Base-by-base conservation (phyloP, 2,329 filamentous ascomycete species). In the Pyrenochaeta sp. region DNA sequence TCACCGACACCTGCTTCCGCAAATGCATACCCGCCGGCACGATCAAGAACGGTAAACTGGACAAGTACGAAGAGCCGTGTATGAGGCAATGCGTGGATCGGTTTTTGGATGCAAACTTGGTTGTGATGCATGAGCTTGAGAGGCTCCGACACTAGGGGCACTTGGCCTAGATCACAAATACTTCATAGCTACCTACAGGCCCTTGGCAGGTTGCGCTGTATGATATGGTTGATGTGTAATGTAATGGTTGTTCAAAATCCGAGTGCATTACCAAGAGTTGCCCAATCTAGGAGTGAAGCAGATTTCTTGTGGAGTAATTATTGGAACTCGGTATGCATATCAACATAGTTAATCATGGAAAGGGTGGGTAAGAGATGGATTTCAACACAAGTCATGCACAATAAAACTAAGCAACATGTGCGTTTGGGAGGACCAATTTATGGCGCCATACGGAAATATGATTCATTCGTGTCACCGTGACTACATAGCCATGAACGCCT, bases 51-150 rank as follows among this genome's bases (percentile, higher is more conserved):
- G 82, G 84, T 19, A 83, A 84, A 62, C 78, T 99, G 57, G 90
- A 95, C 58, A 82, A 81, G 63, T 77, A 74, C 50, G 94, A 99
- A 77, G 87, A 94, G 76, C 75, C 79, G 7, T 99, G 94, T 72
- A 82, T 96, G 70, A 80, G 86, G 71, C 96, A 96, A 78, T 99
- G 94, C 67, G 91, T 97, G 43, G 89, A 96, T 64, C 82, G 94
- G 43, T 97, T 95, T 75, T 81, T 97, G 76, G 94, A 99, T 73
- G 83, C 91, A 52, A 94, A 93, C 74, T 75, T 89, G 55, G 78
- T 90, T 39, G 88, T 96, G n/a, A 77, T 96, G 72, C 87, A 86
- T 78, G 88, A 96, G 69, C 76, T 97, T 64, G 86, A 94, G 70
- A 81, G 72, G 50, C 74, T 89, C 58, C 62, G 65, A 56, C 44